phyloP scores from a whole-genome alignment of 345 rosid genomes.

The Eucalyptus tenuipes region DNA sequence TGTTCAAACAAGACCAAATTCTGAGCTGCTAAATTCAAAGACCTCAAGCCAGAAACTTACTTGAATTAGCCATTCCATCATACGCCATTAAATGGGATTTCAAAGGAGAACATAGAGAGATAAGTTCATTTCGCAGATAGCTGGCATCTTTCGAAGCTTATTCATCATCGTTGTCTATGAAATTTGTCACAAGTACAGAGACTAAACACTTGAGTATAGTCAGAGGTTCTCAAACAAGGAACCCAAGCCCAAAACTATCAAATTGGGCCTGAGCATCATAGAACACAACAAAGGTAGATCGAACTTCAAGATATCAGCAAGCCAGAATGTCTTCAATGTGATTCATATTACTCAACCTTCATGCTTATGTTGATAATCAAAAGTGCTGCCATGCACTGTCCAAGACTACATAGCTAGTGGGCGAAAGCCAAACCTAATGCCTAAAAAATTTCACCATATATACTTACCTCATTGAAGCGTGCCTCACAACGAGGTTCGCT shows the following conservation, averaged over 20 bases:
- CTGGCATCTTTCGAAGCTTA: not conserved
- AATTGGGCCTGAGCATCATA: not conserved
- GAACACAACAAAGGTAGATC: not conserved
- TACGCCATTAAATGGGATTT: not conserved
- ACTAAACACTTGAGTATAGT: not conserved
- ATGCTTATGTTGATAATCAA: not conserved
- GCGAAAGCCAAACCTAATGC: not conserved
- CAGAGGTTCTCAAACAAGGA: not conserved
- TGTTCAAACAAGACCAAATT: not conserved
- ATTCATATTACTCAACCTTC: not conserved
- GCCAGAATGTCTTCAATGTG: not conserved
- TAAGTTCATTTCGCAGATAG: not conserved
- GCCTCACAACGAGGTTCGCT: conserved; percentile 15
- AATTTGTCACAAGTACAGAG: not conserved
- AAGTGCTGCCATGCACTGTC: not conserved
- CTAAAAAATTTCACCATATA: not conserved
- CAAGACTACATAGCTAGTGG: not conserved
- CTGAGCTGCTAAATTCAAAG: not conserved
- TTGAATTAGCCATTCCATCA: not conserved
- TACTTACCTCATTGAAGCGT: not conserved
- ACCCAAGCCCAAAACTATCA: not conserved
- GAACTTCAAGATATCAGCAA: not conserved
- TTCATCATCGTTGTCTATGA: not conserved
- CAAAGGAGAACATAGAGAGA: not conserved
- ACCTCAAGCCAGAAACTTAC: not conserved